Evolutionary conservation across 2,329 filamentous ascomycete genomes (phyloP), one percentile per base, ranked within the genome.

Genomic region (Zalaria sp.): DNA sequence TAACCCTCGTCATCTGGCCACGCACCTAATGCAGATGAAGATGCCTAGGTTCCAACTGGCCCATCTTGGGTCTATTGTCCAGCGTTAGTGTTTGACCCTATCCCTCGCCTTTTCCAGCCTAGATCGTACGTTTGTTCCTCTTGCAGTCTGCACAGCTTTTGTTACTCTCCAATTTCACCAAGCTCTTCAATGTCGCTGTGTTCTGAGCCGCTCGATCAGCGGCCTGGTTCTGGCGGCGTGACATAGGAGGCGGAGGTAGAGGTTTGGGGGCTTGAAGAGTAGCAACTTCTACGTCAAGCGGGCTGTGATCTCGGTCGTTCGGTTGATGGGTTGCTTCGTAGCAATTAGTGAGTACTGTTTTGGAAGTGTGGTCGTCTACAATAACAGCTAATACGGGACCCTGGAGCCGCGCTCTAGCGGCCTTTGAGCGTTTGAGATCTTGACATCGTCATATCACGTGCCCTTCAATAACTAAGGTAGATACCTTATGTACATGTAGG

Each of bases 91-190:
- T 41, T 37, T 26, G 10, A 10, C n/a, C n/a, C 40, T n/a, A 34
- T 46, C 31, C 43, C 9, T 35, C 7, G 25, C 27, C 18, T 34
- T 18, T 18, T 18, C 18, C 18, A 18, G 18, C 18, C 2, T 18
- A 18, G 2, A 18, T 68, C 81, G 52, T 65, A 93, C 88, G 91
- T 65, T 96, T 98, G 71, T 96, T 98, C 62, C 83, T 80, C 72
- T 98, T 98, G 77, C 91, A 98, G 64, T 98, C 91, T 46, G 89
- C 86, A 71, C 91, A 98, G 59, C 83, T 78, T 71, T 98, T 98
- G 70, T 98, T 98, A 48, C 79, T 69, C 58, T 96, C 89, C 52
- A 98, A 69, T 68, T 96, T 98, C 60, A 96, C 72, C 53, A 98
- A 75, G 59, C 77, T 87, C 72, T 96, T 96, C 64, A 98, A 85